These are phyloP conservation scores for Erigeron canadensis DNA, from an alignment of 129 eudicot species.

Conservation along the genomic window DNA sequence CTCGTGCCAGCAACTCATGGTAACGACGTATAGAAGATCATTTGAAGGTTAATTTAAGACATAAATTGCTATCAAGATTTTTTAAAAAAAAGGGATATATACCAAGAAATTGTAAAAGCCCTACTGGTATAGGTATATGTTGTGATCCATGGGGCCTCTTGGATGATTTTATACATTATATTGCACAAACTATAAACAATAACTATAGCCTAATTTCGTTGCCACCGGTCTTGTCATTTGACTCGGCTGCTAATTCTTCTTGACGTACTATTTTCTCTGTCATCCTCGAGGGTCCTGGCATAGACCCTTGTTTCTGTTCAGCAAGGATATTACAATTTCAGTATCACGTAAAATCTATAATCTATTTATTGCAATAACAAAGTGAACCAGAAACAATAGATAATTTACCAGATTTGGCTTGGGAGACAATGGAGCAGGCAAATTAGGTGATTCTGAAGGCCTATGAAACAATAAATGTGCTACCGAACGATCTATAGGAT, in stretches of 20 bases:
- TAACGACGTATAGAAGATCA: neutral
- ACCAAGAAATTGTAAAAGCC: slow-evolving; percentile 30
- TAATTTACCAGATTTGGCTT: slow-evolving; percentile 34
- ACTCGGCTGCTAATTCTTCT: slow-evolving; percentile 47
- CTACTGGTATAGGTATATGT: slow-evolving; percentile 24
- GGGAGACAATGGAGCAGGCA: slow-evolving; percentile 33
- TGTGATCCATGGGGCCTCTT: slow-evolving; percentile 23
- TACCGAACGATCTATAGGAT: slow-evolving; percentile 89
- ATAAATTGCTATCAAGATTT: slow-evolving; percentile 20
- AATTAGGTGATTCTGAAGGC: slow-evolving; percentile 57
- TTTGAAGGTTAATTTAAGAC: slow-evolving; percentile 4
- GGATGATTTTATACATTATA: slow-evolving; percentile 33
- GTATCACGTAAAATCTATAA: slow-evolving; percentile 4
- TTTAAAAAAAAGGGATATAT: slow-evolving; percentile 22
- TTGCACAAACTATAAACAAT: slow-evolving; percentile 26
- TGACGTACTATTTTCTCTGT: slow-evolving; percentile 35
- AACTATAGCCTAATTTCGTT: slow-evolving; percentile 29
- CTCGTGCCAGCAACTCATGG: neutral
- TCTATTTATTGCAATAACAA: neutral
- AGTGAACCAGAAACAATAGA: slow-evolving; percentile 5
- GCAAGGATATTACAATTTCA: slow-evolving; percentile 3
- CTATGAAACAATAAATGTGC: slow-evolving; percentile 90
- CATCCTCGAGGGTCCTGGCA: slow-evolving; percentile 22
- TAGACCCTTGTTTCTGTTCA: slow-evolving; percentile 50
- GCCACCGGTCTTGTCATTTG: slow-evolving; percentile 32